Conservation (phyloP, 2,329 filamentous ascomycete species). For the Colletotrichum sp. region DNA sequence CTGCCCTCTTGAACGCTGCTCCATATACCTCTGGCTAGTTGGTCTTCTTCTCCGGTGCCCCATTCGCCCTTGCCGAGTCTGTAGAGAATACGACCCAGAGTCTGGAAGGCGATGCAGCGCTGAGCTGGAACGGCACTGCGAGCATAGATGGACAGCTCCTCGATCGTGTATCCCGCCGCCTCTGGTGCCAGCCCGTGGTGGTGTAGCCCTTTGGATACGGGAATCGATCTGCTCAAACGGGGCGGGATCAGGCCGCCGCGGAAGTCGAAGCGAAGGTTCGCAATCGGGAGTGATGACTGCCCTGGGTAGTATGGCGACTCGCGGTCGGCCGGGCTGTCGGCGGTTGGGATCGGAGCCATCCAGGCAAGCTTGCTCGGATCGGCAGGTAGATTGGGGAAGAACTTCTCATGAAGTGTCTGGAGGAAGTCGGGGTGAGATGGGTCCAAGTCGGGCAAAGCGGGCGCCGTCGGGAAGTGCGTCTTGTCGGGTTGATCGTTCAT, state of each 20-base stretch:
- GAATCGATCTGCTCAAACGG: constrained; percentile 73
- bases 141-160: constrained; percentile 81
- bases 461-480: constrained; percentile 67
- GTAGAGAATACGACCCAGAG: constrained; percentile 84
- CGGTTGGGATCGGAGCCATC: constrained; percentile 78
- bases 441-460: constrained; percentile 73
- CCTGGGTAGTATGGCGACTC: constrained; percentile 84
- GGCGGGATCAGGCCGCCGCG: constrained; percentile 81
- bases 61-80: constrained; percentile 76
- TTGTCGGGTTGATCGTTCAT: constrained; percentile 40
- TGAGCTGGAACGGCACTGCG: constrained; percentile 85
- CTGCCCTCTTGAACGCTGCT: constrained; percentile 75
- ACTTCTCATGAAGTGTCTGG: constrained; percentile 83
- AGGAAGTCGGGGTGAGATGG: constrained; percentile 85
- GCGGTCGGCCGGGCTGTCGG: constrained; percentile 67
- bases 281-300: constrained; percentile 72
- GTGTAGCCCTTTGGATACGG: constrained; percentile 81
- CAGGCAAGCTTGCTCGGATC: constrained; percentile 88
- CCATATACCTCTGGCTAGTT: constrained; percentile 83
- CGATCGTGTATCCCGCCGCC: constrained; percentile 91
- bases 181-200: constrained; percentile 93
- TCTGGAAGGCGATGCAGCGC: constrained; percentile 90
- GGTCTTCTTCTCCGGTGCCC: constrained; percentile 62
- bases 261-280: constrained; percentile 89
- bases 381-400: constrained; percentile 86